Percentiles rank a stretch among this genome's conserved stretches.
Conservation (phyloP, 257 asterid species). For the Henckelia pumila region DNA sequence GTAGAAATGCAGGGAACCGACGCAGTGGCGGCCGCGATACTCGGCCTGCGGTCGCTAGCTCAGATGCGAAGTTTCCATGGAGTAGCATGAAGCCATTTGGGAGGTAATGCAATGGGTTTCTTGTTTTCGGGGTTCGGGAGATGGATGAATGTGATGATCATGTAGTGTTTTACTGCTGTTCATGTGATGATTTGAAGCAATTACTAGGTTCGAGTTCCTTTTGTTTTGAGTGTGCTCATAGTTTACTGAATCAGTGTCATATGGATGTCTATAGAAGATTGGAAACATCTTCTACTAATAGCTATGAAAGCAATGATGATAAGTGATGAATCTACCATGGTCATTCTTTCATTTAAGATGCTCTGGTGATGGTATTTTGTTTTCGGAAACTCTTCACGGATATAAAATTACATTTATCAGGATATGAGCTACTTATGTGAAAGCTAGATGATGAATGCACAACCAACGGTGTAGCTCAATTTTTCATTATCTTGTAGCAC, state of each 20-base stretch:
- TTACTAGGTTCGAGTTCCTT: too few species aligned
- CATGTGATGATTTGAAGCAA: too few species aligned
- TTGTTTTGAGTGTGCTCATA: neutral
- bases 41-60: constrained; percentile 15
- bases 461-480: neutral
- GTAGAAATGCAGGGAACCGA: constrained; percentile 34
- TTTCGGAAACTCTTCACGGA: neutral
- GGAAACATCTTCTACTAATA: too few species aligned
- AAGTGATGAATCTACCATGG: neutral
- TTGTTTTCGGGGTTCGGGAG: neutral
- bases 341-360: neutral
- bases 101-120: constrained; percentile 32
- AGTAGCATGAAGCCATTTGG: constrained; percentile 69
- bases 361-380: neutral
- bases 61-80: constrained; percentile 76
- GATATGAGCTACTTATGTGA: neutral
- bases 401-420: too few species aligned
- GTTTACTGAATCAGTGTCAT: too few species aligned
- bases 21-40: constrained; percentile 15
- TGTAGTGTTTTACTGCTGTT: too few species aligned
- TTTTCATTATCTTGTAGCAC: too few species aligned
- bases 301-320: too few species aligned
- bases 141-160: neutral
- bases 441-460: neutral
- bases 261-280: neutral